These are phyloP conservation scores for Davidsoniella virescens DNA, from an alignment of 2,329 filamentous ascomycete genomes.

Conservation along the genomic window DNA sequence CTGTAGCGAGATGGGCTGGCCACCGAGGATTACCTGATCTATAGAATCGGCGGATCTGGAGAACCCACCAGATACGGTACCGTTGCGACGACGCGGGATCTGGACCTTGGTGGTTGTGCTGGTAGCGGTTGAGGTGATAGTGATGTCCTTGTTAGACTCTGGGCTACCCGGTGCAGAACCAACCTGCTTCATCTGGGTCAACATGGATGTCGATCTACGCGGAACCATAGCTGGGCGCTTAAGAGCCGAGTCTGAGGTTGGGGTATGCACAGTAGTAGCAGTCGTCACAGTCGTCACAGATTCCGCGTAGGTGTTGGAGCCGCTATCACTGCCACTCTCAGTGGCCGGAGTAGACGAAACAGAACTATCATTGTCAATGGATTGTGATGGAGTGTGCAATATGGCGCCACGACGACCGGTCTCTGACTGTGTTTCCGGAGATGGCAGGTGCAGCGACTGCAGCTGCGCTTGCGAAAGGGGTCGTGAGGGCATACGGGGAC, in stretches of 20 bases:
- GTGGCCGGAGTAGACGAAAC: not conserved
- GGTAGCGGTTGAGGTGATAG: constrained; percentile 4
- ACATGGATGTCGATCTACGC: constrained; percentile 9
- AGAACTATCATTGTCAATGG: constrained; percentile 3
- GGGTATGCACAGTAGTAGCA: not conserved
- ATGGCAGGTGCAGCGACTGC: constrained; percentile 1
- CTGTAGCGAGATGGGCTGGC: constrained; percentile 6
- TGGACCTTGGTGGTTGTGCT: constrained; percentile 8
- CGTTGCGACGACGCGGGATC: constrained; percentile 7
- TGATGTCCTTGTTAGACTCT: constrained; percentile 3
- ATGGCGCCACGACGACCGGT: constrained; percentile 8
- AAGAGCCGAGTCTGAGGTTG: not conserved
- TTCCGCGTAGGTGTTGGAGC: constrained; percentile 6
- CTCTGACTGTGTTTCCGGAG: constrained; percentile 3
- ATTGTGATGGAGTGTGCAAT: constrained; percentile 2
- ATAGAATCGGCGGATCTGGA: constrained; percentile 4
- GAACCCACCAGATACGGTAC: constrained; percentile 5
- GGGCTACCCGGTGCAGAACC: not conserved
- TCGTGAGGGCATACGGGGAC: constrained; percentile 4
- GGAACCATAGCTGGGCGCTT: constrained; percentile 9
- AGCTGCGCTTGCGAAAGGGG: not conserved
- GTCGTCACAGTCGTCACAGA: constrained; percentile 8
- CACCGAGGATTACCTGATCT: constrained; percentile 4
- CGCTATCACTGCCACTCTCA: constrained; percentile 8
- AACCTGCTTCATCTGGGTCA: constrained; percentile 9